A percentile compares a stretch with the other conserved stretches of the same genome.
Evolutionary conservation across 2,329 filamentous ascomycete species (phyloP).

Genomic region (Fusarium decemcellulare): DNA sequence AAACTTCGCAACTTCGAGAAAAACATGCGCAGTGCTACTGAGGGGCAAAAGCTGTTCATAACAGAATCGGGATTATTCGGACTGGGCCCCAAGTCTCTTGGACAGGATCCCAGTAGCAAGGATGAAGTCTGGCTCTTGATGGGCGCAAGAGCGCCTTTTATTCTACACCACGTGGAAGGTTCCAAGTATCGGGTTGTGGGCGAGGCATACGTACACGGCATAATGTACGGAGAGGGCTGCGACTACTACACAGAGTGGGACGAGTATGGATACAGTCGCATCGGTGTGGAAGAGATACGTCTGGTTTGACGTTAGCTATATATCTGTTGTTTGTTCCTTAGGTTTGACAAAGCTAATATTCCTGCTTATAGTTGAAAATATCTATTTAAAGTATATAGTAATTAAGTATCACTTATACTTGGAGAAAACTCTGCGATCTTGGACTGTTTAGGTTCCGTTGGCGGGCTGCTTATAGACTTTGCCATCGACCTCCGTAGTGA

Average conservation of each 20-base stretch:
- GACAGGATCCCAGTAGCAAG: not conserved
- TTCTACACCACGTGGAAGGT: not conserved
- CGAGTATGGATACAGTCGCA: not conserved
- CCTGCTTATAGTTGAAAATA: no score
- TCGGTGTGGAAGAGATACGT: not conserved
- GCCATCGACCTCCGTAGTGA: conserved; percentile 19
- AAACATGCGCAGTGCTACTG: not conserved
- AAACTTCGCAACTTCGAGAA: conserved; percentile 4
- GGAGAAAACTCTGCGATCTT: no score
- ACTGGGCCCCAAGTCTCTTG: not conserved
- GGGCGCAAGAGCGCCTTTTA: conserved; percentile 5
- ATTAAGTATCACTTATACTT: no score
- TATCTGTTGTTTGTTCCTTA: not conserved
- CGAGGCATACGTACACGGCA: conserved; percentile 13
- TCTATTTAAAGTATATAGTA: no score
- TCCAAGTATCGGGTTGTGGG: conserved; percentile 7
- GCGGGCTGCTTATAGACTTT: no score
- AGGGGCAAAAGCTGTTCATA: conserved; percentile 1
- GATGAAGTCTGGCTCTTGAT: not conserved
- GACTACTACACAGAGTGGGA: not conserved
- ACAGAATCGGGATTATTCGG: conserved; percentile 1
- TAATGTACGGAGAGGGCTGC: conserved; percentile 8
- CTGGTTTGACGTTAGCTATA: not conserved
- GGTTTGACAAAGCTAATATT: no score
- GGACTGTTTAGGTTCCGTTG: no score